Evolutionary conservation across 1,139 yeast species (phyloP), one percentile per base, ranked within the genome.

Genomic region (Suhomyces anneliseae): DNA sequence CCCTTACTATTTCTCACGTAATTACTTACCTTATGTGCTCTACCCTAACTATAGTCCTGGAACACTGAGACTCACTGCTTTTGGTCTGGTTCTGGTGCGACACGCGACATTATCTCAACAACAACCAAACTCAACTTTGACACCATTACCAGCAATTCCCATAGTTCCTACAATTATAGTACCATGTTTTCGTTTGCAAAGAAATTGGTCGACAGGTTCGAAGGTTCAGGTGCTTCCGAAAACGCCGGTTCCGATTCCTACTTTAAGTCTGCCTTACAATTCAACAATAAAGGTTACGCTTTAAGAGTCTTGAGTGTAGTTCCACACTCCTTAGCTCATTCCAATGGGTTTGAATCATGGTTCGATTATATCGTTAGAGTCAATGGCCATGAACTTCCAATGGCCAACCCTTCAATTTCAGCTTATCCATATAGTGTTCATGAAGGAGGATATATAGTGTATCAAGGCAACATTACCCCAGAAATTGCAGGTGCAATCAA

Each of bases 111-210:
- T 42, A n/a, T 34, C 27, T 34, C 41, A 33, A 27, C 38, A 10
- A 27, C 24, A 36, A 32, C 40, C 27, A 27, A 19, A 19, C 24
- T 19, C 35, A 38, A 38, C 10, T 27, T n/a, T 29, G 29, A 32
- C 35, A 15, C 27, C 27, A 19, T 11, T 35, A 34, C 29, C 39
- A 36, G 8, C 10, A 19, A 27, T 14, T 10, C 19, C 9, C 14
- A 19, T 9, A 14, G 7, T n/a, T 19, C 19, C 38, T 19, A 19
- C 24, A 19, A 6, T 19, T 19, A 19, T 19, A 19, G 24, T 19
- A 34, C 14, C 32, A 90, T 90, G 97, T 87, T 90, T 67, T 87
- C 95, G 32, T 87, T 90, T 67, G 97, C 97, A 8, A 88, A 85
- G 63, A 87, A 83, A 58, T 65, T 90, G 42, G 97, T 90, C 32